Conservation (phyloP, 2,329 filamentous ascomycete genomes). For the Bertia moriformis region DNA sequence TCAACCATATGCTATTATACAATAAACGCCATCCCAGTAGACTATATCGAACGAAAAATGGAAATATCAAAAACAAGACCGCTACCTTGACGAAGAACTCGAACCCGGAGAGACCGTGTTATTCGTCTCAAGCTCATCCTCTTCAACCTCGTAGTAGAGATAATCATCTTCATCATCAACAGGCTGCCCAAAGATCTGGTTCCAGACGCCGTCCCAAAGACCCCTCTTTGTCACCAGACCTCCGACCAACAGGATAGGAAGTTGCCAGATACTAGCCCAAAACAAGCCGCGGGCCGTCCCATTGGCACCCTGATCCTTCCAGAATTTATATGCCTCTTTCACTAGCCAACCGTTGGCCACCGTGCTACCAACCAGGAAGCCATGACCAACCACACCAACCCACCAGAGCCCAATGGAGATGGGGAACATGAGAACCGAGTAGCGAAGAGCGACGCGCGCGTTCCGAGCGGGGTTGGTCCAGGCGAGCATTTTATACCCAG, state of each 20-base stretch:
- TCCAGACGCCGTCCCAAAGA: constrained; percentile 46
- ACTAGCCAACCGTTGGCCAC: constrained; percentile 57
- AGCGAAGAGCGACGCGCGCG: constrained; percentile 52
- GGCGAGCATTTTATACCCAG: constrained; percentile 32
- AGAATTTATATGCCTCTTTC: constrained; percentile 50
- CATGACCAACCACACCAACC: constrained; percentile 47
- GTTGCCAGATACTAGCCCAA: constrained; percentile 66
- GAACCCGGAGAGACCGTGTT: too few species aligned
- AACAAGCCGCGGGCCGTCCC: constrained; percentile 54
- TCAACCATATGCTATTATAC: too few species aligned
- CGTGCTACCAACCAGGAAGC: constrained; percentile 48
- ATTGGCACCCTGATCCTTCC: constrained; percentile 46
- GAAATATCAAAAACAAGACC: too few species aligned
- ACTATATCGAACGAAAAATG: too few species aligned
- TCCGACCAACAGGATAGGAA: constrained; percentile 55
- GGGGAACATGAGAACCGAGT: constrained; percentile 55
- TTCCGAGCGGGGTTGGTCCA: constrained; percentile 56
- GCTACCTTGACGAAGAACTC: too few species aligned
- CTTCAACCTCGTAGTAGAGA: background rate
- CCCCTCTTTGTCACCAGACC: constrained; percentile 62
- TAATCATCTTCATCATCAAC: constrained; percentile 25
- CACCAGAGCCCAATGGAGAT: constrained; percentile 51
- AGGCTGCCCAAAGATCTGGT: constrained; percentile 25
- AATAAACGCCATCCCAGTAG: too few species aligned
- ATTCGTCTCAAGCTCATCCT: background rate